Percentiles rank a stretch among this genome's conserved stretches.
phyloP scores from a whole-genome alignment of 805 yeast genomes.

The Lipomyces kockii region DNA sequence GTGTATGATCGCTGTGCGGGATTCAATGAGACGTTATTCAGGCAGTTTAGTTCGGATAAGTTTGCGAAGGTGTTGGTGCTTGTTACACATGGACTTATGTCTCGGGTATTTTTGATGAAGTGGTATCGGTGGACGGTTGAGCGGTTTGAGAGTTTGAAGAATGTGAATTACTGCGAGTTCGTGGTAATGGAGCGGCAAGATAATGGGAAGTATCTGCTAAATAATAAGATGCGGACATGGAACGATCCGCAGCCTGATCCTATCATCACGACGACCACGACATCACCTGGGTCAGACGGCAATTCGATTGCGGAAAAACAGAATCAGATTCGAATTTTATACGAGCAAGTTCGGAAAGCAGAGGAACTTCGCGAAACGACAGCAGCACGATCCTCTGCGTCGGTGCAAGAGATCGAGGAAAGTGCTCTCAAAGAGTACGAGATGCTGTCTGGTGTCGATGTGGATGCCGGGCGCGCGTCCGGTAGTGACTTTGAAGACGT shows the following conservation, averaged over 20 bases:
- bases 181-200: slow-evolving; percentile 72
- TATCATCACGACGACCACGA: slow-evolving; percentile 11
- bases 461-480: neutral
- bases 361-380: neutral
- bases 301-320: slow-evolving; percentile 4
- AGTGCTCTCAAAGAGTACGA: neutral
- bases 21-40: slow-evolving; percentile 81
- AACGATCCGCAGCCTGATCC: slow-evolving; percentile 49
- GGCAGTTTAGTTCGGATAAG: slow-evolving; percentile 71
- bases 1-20: slow-evolving; percentile 90
- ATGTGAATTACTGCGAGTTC: slow-evolving; percentile 84
- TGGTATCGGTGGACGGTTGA: slow-evolving; percentile 96
- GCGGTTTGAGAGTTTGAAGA: slow-evolving; percentile 79
- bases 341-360: slow-evolving; percentile 6
- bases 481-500: neutral
- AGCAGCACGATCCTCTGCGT: neutral
- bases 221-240: slow-evolving; percentile 75
- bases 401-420: neutral
- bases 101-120: slow-evolving; percentile 88
- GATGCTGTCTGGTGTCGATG: neutral
- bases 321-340: slow-evolving; percentile 5
- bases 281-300: slow-evolving; percentile 5
- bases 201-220: slow-evolving; percentile 56
- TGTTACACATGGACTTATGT: slow-evolving; percentile 94
- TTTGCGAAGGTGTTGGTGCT: slow-evolving; percentile 82